Evolutionary conservation across 192 early-diverging fungal genomes (phyloP), one percentile per base, ranked within the genome.

Genomic region (Diversispora epigaea): DNA sequence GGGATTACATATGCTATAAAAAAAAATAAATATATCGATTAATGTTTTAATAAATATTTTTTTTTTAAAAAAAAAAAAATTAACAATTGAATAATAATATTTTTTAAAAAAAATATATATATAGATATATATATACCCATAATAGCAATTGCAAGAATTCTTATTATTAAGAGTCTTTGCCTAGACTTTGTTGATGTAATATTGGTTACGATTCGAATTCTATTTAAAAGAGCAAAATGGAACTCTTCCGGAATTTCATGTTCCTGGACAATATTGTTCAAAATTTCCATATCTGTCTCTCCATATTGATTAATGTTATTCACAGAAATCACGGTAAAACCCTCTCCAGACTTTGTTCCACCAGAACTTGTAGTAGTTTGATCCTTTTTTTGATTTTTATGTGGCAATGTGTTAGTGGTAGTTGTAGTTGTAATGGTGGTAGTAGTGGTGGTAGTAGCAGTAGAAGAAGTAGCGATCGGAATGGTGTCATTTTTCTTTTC

Each of bases 111-210:
- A n/a, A n/a, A n/a, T n/a, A n/a, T n/a, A n/a, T n/a, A n/a, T n/a
- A 32, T 19, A 25, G 0, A 3, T 21, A 61, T 46, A 46, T 32
- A 46, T 80, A 78, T 90, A 85, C 91, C 88, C 81, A 93, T 87
- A 9, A 95, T 87, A 22, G 91, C 84, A 50, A 95, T 87, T 0
- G 95, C 91, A 61, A 94, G 79, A 22, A 97, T 84, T 12, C 95
- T 91, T 74, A 90, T 89, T 32, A 83, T 79, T 74, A 95, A 76
- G 14, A 96, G 82, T 61, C 85, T 77, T 25, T 80, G 80, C 41
- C 95, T 84, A 46, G 80, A 73, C 0, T 80, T 76, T 25, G 80
- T 82, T 64, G 85, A 72, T 44, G 19, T 73, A 73, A 90, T 86
- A 63, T 78, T 84, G 44, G 86, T 86, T 5, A 93, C 92, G 55